Conservation (phyloP, 805 yeast species). For the Wickerhamomyces tratensis region DNA sequence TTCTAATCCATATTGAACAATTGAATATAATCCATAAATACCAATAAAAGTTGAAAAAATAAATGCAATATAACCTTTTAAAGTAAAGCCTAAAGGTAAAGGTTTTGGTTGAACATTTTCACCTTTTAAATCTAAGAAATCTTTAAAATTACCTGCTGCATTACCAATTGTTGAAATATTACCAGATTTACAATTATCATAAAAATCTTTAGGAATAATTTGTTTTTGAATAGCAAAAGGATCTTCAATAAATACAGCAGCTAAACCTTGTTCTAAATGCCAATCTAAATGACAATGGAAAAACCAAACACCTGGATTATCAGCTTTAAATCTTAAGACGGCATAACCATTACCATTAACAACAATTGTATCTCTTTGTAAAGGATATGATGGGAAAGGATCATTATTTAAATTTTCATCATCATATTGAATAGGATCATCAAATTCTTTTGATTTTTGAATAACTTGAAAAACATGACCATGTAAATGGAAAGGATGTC, state of each 20-base stretch:
- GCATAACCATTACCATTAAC: constrained; percentile 61
- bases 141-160: constrained; percentile 57
- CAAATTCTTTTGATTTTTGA: constrained; percentile 38
- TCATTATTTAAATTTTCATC: constrained; percentile 32
- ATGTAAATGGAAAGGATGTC: constrained; percentile 73
- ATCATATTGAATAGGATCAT: constrained; percentile 45
- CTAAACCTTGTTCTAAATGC: constrained; percentile 78
- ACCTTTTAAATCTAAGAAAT: constrained; percentile 50
- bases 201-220: constrained; percentile 36
- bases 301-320: constrained; percentile 91
- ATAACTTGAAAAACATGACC: constrained; percentile 65
- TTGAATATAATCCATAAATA: constrained; percentile 48
- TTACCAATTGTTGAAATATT: constrained; percentile 46
- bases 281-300: constrained; percentile 90
- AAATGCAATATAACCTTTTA: constrained; percentile 60
- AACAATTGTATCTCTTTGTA: constrained; percentile 61
- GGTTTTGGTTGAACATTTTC: constrained; percentile 52
- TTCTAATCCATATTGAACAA: constrained; percentile 55
- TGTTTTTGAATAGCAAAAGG: constrained; percentile 42
- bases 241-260: constrained; percentile 62
- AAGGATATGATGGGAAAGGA: constrained; percentile 48
- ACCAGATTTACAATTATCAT: constrained; percentile 36
- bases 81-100: constrained; percentile 63
- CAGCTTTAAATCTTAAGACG: constrained; percentile 65
- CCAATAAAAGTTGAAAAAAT: constrained; percentile 44